A percentile compares a stretch with the other conserved stretches of the same genome.
These are phyloP conservation scores for Cerioporus squamosus DNA, from an alignment of 1,284 basidiomycete species.

Conservation along the genomic window DNA sequence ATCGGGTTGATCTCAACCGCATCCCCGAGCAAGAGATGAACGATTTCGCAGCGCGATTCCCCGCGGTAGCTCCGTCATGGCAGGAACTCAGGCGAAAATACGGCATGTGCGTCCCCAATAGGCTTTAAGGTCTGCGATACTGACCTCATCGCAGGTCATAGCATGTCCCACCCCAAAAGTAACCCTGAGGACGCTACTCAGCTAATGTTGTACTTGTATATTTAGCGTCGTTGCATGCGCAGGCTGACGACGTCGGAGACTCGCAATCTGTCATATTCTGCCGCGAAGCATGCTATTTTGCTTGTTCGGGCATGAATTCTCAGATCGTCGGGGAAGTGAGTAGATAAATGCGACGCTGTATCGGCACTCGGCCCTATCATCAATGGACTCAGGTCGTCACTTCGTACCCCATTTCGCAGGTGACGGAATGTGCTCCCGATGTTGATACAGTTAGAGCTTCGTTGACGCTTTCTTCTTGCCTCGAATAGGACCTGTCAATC, in stretches of 20 bases:
- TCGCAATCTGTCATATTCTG: neutral
- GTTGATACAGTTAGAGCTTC: constrained; percentile 8
- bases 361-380: constrained; percentile 11
- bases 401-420: constrained; percentile 18
- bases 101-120: constrained; percentile 40
- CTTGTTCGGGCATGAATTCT: constrained; percentile 4
- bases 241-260: neutral
- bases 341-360: neutral
- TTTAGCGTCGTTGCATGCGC: constrained; percentile 4
- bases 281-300: neutral
- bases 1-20: constrained; percentile 77
- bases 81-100: constrained; percentile 72
- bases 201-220: constrained; percentile 11
- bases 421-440: constrained; percentile 10
- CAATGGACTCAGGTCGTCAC: neutral
- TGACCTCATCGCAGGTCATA: constrained; percentile 16
- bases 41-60: constrained; percentile 60
- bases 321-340: constrained; percentile 9
- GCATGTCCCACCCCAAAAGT: constrained; percentile 4
- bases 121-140: neutral
- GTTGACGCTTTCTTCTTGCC: constrained; percentile 4
- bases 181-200: neutral
- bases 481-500: neutral
- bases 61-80: constrained; percentile 67
- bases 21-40: constrained; percentile 83